A percentile compares a stretch with the other conserved stretches of the same genome.
These are phyloP conservation scores for Leccinum subrobustum DNA, from an alignment of 1,284 basidiomycete species.

Conservation along the genomic window DNA sequence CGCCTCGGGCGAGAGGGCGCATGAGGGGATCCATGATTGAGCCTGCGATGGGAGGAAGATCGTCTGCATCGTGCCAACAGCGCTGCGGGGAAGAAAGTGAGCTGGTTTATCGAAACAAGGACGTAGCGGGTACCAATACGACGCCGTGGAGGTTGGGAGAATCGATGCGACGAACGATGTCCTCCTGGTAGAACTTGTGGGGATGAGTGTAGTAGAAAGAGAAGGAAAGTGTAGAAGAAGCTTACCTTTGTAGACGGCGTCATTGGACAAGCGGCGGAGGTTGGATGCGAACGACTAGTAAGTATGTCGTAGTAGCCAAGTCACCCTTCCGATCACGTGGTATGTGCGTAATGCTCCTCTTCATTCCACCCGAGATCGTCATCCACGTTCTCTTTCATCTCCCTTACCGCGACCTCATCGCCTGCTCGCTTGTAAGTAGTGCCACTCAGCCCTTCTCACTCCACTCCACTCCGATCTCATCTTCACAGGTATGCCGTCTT, in stretches of 20 bases:
- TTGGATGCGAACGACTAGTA: conserved; percentile 6
- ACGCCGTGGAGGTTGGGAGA: conserved; percentile 36
- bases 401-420: conserved; percentile 36
- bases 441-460: not conserved
- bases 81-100: conserved; percentile 43
- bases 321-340: not conserved
- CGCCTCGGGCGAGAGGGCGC: conserved; percentile 72
- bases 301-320: not conserved
- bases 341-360: conserved; percentile 10
- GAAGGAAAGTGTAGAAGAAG: not conserved
- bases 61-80: conserved; percentile 82
- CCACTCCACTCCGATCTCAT: not conserved
- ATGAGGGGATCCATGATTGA: conserved; percentile 65
- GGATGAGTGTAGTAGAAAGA: not conserved
- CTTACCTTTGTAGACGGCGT: conserved; percentile 28
- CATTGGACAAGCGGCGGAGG: conserved; percentile 15
- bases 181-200: conserved; percentile 71
- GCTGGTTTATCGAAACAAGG: not conserved
- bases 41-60: conserved; percentile 45
- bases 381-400: conserved; percentile 34
- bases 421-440: conserved; percentile 35
- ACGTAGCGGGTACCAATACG: conserved; percentile 25
- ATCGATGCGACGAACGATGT: conserved; percentile 59
- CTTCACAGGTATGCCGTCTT: conserved; percentile 43
- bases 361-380: conserved; percentile 37